These are phyloP conservation scores for Microstegium vimineum DNA, from an alignment of 176 grass and related monocot genomes.

Conservation along the genomic window DNA sequence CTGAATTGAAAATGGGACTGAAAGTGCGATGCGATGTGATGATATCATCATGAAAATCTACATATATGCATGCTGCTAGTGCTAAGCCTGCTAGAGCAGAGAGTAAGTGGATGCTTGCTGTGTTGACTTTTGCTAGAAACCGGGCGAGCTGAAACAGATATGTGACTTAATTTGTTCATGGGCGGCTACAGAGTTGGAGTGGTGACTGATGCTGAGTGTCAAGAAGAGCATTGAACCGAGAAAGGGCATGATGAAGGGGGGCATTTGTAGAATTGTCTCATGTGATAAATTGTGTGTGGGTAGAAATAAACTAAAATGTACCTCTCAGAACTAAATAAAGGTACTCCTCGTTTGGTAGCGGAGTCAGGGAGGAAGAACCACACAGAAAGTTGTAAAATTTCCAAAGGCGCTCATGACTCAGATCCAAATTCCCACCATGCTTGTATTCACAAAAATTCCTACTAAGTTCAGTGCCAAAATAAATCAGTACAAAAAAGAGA, in stretches of 20 bases:
- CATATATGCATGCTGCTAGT: background rate
- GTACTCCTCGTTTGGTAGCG: background rate
- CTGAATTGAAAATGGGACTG: background rate
- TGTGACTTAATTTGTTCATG: background rate
- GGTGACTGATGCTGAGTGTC: background rate
- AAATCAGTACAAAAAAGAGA: background rate
- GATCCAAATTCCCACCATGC: background rate
- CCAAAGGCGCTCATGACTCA: background rate
- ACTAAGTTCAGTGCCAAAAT: background rate
- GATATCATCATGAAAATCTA: conserved; percentile 7
- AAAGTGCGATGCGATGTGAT: background rate
- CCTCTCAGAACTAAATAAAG: conserved; percentile 4
- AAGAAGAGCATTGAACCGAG: conserved; percentile 26
- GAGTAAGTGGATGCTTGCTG: background rate
- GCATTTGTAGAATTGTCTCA: conserved; percentile 7
- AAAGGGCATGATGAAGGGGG: background rate
- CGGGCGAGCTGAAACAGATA: background rate
- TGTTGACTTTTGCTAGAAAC: conserved; percentile 25
- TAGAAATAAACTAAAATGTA: background rate
- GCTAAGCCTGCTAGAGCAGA: background rate
- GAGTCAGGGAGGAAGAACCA: background rate
- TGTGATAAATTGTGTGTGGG: conserved; percentile 21
- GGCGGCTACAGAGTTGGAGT: background rate
- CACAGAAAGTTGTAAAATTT: background rate
- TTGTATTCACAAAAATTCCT: background rate